phyloP scores from a whole-genome alignment of 2,329 filamentous ascomycete species.

The Ascosphaera pollenicola region DNA sequence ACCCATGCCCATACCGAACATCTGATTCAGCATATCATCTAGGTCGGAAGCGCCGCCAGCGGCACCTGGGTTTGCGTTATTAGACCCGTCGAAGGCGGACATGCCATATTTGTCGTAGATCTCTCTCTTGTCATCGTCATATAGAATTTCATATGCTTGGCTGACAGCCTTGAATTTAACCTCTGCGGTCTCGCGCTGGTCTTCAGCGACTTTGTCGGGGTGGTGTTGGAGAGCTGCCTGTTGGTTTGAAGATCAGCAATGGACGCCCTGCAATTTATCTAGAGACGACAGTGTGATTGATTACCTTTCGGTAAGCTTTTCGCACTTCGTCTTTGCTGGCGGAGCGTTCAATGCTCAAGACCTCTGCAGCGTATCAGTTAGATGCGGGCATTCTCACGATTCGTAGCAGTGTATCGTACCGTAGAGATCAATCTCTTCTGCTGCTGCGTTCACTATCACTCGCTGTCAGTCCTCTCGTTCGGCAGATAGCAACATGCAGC shows the following conservation, averaged over 20 bases:
- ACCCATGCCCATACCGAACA: slow-evolving; percentile 52
- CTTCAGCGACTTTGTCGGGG: slow-evolving; percentile 84
- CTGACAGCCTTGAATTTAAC: slow-evolving; percentile 80
- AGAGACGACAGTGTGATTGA: neutral
- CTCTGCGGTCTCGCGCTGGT: slow-evolving; percentile 63
- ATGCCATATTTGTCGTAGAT: slow-evolving; percentile 91
- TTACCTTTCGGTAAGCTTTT: slow-evolving; percentile 86
- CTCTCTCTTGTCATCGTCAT: slow-evolving; percentile 79
- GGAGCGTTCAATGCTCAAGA: slow-evolving; percentile 51
- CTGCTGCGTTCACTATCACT: neutral
- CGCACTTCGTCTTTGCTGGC: slow-evolving; percentile 68
- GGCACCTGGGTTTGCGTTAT: slow-evolving; percentile 26
- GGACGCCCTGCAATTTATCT: neutral
- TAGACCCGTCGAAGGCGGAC: slow-evolving; percentile 54
- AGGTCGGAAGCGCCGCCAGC: slow-evolving; percentile 45
- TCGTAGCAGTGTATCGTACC: neutral
- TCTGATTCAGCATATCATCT: slow-evolving; percentile 79
- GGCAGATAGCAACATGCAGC: neutral
- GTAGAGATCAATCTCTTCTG: neutral
- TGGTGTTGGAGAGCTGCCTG: slow-evolving; percentile 49
- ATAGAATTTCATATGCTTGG: slow-evolving; percentile 93
- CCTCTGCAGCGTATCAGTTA: slow-evolving; percentile 29
- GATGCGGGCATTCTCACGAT: slow-evolving; percentile 10
- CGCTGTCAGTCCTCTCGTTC: neutral
- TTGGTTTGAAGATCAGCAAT: slow-evolving; percentile 14